Conservation (phyloP, 345 rosid genomes). For the Linum tenue region DNA sequence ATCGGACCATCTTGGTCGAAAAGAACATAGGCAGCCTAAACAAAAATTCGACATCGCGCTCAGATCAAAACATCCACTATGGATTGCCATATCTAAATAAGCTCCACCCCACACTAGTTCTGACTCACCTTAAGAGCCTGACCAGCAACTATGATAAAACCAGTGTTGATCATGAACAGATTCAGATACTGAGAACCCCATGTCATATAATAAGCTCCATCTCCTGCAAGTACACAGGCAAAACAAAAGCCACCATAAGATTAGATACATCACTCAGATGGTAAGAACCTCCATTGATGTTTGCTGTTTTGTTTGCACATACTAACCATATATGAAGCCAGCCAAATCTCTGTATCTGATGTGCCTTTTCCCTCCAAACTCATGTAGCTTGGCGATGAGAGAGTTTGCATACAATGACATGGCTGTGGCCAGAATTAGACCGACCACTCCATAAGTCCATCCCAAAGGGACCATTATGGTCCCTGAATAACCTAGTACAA, state of each 20-base stretch:
- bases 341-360: conserved; percentile 28
- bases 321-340: conserved; percentile 22
- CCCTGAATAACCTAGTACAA: conserved; percentile 26
- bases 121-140: conserved; percentile 24
- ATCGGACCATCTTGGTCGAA: conserved; percentile 7
- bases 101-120: neutral
- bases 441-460: conserved; percentile 24
- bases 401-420: conserved; percentile 23
- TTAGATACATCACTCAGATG: neutral
- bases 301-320: neutral
- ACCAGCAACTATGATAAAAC: conserved; percentile 31
- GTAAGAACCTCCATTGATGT: neutral
- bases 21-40: conserved; percentile 1
- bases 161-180: conserved; percentile 23
- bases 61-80: neutral
- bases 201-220: conserved; percentile 17
- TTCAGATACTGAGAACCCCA: conserved; percentile 20
- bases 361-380: conserved; percentile 21
- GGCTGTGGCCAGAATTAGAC: conserved; percentile 13
- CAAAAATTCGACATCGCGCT: neutral
- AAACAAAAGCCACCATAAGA: neutral
- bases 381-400: conserved; percentile 27
- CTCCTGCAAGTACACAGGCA: conserved; percentile 11
- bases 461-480: conserved; percentile 24
- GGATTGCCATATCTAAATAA: neutral